These are phyloP conservation scores for Arachis monticola DNA, from an alignment of 331 rosid species.

Conservation along the genomic window DNA sequence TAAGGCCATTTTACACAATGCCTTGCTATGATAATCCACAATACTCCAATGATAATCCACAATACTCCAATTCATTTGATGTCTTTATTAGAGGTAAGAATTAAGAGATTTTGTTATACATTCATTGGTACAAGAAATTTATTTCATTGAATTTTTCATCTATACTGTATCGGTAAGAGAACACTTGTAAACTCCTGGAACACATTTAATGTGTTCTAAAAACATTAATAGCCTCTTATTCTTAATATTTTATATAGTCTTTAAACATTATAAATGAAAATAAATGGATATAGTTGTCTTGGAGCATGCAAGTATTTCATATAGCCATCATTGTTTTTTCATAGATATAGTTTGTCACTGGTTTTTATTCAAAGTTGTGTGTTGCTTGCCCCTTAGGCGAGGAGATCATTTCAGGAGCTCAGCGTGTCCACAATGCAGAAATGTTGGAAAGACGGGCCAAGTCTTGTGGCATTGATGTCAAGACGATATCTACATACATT, in stretches of 20 bases:
- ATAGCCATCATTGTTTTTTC: conserved; percentile 29
- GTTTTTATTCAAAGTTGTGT: no score
- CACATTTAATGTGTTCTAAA: no score
- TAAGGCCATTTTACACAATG: conserved; percentile 46
- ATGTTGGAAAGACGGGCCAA: no score
- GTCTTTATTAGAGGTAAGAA: conserved; percentile 90
- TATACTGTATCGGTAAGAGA: not conserved
- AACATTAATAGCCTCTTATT: no score
- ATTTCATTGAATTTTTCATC: conserved; percentile 40
- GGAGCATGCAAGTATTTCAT: conserved; percentile 6
- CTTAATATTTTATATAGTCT: no score
- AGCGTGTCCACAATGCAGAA: no score
- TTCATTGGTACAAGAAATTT: conserved; percentile 48
- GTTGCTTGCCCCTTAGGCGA: conserved; percentile 21
- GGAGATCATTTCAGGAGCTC: no score
- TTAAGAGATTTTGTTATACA: conserved; percentile 20
- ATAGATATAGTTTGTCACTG: conserved; percentile 45
- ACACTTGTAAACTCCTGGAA: no score
- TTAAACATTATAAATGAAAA: no score
- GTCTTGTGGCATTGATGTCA: not conserved
- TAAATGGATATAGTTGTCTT: no score
- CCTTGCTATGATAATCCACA: conserved; percentile 73
- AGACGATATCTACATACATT: conserved; percentile 72
- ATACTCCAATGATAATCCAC: no score
- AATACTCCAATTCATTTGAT: conserved; percentile 88